These are phyloP conservation scores for Venturia aucupariae DNA, from an alignment of 2,329 filamentous ascomycete genomes.

Conservation along the genomic window DNA sequence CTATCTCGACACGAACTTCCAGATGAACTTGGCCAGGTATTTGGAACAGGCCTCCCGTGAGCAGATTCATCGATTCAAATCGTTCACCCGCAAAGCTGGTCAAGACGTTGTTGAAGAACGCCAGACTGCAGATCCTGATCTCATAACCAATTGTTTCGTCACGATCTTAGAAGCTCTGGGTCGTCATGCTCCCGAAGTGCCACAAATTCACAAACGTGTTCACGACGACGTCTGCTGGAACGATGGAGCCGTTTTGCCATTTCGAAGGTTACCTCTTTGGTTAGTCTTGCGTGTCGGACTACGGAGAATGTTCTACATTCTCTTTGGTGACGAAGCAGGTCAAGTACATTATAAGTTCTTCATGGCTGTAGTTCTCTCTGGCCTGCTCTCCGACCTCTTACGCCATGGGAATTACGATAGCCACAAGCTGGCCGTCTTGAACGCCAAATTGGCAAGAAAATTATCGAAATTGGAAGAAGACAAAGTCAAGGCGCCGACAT, in stretches of 20 bases:
- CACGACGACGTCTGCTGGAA: constrained; percentile 52
- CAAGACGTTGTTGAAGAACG: constrained; percentile 43
- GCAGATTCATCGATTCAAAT: constrained; percentile 46
- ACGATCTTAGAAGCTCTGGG: constrained; percentile 50
- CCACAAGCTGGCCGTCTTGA: constrained; percentile 34
- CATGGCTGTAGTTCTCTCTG: constrained; percentile 40
- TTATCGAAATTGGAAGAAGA: constrained; percentile 48
- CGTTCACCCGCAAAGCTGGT: constrained; percentile 44
- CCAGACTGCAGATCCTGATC: constrained; percentile 46
- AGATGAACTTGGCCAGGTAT: constrained; percentile 38
- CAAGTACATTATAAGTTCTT: constrained; percentile 48
- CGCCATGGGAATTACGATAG: constrained; percentile 20
- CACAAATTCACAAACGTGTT: constrained; percentile 46
- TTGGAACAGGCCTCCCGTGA: constrained; percentile 42
- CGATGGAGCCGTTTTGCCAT: constrained; percentile 40
- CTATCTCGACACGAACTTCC: constrained; percentile 37
- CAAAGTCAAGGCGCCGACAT: constrained; percentile 18
- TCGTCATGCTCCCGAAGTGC: constrained; percentile 22
- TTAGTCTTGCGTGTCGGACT: constrained; percentile 51
- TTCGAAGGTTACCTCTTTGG: constrained; percentile 55
- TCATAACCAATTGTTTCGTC: constrained; percentile 53
- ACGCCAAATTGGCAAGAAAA: constrained; percentile 47
- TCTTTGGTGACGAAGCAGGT: constrained; percentile 34
- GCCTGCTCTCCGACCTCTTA: constrained; percentile 36
- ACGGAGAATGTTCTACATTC: constrained; percentile 41